Conservation (phyloP, 345 rosid species). For the Populus ilicifolia region DNA sequence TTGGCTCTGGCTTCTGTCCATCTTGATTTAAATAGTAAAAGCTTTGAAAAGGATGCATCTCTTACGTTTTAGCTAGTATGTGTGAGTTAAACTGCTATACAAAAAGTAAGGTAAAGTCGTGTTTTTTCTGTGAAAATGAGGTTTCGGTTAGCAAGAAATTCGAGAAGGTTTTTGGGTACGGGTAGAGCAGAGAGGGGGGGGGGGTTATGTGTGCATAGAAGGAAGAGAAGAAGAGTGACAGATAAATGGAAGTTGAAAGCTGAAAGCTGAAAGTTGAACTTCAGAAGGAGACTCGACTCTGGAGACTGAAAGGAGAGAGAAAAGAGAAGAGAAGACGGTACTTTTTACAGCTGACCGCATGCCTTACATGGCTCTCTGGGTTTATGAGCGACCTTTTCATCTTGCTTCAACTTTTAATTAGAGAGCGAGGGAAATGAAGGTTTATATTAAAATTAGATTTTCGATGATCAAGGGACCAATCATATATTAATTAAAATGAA, state of each 20-base stretch:
- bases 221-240: background rate
- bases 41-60: slow-evolving; percentile 32
- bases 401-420: no score
- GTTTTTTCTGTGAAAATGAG: background rate
- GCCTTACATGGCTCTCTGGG: background rate
- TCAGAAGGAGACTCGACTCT: background rate
- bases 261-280: background rate
- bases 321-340: background rate
- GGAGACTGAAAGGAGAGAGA: background rate
- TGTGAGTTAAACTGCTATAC: background rate
- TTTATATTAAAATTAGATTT: no score
- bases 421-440: no score
- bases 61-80: background rate
- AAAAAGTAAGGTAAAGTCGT: no score
- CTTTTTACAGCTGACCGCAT: slow-evolving; percentile 3
- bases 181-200: background rate
- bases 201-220: no score
- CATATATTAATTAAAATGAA: no score
- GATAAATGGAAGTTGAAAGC: background rate
- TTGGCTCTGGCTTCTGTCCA: slow-evolving; percentile 6
- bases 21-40: slow-evolving; percentile 1
- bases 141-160: background rate
- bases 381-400: no score
- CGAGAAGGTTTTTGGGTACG: background rate
- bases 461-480: no score